Evolutionary conservation across 352 stramenopile species (phyloP), one percentile per base, ranked within the genome.

Genomic region (Aphanomyces cochlioides): DNA sequence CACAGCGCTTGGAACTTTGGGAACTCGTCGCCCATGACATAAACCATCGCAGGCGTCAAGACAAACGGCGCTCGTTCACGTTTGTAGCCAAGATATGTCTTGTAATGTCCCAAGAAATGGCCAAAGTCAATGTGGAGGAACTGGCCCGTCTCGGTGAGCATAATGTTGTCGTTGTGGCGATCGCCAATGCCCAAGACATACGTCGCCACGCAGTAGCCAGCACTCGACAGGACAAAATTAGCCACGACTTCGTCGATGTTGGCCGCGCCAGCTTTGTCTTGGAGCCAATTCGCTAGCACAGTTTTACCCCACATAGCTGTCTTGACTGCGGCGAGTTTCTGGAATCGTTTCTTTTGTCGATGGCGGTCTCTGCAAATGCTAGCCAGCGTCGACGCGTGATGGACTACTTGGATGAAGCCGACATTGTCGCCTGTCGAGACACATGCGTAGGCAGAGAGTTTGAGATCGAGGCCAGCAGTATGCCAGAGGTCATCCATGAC

Each of bases 101-200:
- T 98, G 76, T 97, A 98, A 57, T 98, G 96, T n/a, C 93, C 93
- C 36, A 98, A 74, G 60, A 98, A 97, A 72, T 98, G 93, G 1
- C 95, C 95, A 73, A 98, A 98, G 65, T 98, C 95, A 60, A 98
- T 98, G 84, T 98, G 95, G 77, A 98, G 98, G 28, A 98, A 85
- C 69, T 95, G 96, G 0, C 95, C 95, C 5, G 92, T 88, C 17
- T 82, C 81, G 72, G 96, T 96, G 54, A 98, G 76, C 95, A 98
- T 98, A 60, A 98, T 86, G 73, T 98, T 98, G 75, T 98, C 93
- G 71, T 96, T 97, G 78, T 98, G 93, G 6, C 93, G 87, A 65
- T 98, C 93, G 7, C 93, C 93, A 41, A 98, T 93, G 38, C 94
- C 93, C 13, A 98, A 72, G 4, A 98, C 89, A 71, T 96, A 98